These are phyloP conservation scores for Polyplosphaeria fusca DNA, from an alignment of 495 filamentous ascomycete genomes.

Conservation along the genomic window DNA sequence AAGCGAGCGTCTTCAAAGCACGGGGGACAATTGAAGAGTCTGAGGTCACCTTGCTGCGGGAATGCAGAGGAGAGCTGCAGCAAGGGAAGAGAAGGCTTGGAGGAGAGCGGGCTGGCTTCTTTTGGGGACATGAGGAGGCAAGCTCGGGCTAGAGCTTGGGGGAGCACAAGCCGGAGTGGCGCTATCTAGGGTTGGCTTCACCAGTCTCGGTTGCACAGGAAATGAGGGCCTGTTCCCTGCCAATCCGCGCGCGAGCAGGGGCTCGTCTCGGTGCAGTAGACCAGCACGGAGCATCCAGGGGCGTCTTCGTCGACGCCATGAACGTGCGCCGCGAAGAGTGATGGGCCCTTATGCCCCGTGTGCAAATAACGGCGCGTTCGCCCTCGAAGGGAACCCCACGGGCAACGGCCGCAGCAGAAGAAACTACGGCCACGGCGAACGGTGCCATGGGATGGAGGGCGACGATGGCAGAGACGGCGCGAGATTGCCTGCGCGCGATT, in stretches of 20 bases:
- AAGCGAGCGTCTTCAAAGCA: slow-evolving; percentile 7
- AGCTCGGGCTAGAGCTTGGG: slow-evolving; percentile 32
- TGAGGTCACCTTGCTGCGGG: slow-evolving; percentile 29
- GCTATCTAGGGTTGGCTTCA: slow-evolving; percentile 25
- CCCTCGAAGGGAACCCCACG: slow-evolving; percentile 1
- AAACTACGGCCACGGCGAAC: no score
- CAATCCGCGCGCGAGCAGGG: slow-evolving; percentile 25
- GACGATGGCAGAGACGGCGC: no score
- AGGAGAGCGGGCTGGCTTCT: slow-evolving; percentile 26
- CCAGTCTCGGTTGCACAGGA: slow-evolving; percentile 29
- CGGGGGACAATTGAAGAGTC: slow-evolving; percentile 23
- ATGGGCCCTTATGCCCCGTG: slow-evolving; percentile 22
- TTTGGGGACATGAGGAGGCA: slow-evolving; percentile 22
- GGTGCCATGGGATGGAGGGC: no score
- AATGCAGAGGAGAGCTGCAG: slow-evolving; percentile 26
- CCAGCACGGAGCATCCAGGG: slow-evolving; percentile 20
- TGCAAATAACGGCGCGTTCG: slow-evolving; percentile 25
- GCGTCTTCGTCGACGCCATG: slow-evolving; percentile 15
- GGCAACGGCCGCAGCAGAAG: no score
- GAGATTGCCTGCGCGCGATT: not conserved
- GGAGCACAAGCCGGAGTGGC: slow-evolving; percentile 26
- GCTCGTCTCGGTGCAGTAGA: slow-evolving; percentile 12
- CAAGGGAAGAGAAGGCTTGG: slow-evolving; percentile 14
- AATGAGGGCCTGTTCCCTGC: slow-evolving; percentile 33
- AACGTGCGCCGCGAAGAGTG: slow-evolving; percentile 13